These are phyloP conservation scores for Lactarius indigo DNA, from an alignment of 768 basidiomycete genomes.

Conservation along the genomic window DNA sequence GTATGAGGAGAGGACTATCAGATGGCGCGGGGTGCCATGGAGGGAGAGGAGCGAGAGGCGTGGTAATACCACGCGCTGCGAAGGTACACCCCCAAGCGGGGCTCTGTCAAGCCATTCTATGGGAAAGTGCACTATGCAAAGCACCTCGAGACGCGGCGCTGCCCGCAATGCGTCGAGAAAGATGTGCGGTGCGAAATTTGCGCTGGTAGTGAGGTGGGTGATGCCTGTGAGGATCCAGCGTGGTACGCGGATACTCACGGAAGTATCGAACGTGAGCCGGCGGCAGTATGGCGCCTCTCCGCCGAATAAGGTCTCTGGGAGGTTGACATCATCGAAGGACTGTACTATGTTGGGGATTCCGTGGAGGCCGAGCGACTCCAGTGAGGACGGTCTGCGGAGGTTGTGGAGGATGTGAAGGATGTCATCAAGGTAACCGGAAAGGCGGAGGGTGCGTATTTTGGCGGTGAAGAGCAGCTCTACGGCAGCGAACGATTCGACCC, in stretches of 20 bases:
- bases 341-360: no score
- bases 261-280: no score
- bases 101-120: background rate
- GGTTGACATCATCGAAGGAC: background rate
- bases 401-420: background rate
- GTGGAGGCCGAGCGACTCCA: no score
- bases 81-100: background rate
- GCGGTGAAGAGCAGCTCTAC: conserved; percentile 12
- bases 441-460: conserved; percentile 13
- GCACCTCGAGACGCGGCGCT: conserved; percentile 9
- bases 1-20: background rate
- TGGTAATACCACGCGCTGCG: background rate
- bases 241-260: no score
- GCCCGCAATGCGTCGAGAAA: background rate
- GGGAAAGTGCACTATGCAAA: conserved; percentile 7
- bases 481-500: conserved; percentile 13
- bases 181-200: background rate
- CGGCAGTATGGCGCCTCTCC: no score
- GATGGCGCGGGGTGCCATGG: conserved; percentile 6
- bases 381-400: no score
- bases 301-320: no score
- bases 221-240: no score
- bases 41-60: conserved; percentile 5
- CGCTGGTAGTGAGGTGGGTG: no score
- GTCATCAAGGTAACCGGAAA: conserved; percentile 1